These are phyloP conservation scores for Neopestalotiopsis rosae DNA, from an alignment of 2,329 filamentous ascomycete species.

Conservation along the genomic window DNA sequence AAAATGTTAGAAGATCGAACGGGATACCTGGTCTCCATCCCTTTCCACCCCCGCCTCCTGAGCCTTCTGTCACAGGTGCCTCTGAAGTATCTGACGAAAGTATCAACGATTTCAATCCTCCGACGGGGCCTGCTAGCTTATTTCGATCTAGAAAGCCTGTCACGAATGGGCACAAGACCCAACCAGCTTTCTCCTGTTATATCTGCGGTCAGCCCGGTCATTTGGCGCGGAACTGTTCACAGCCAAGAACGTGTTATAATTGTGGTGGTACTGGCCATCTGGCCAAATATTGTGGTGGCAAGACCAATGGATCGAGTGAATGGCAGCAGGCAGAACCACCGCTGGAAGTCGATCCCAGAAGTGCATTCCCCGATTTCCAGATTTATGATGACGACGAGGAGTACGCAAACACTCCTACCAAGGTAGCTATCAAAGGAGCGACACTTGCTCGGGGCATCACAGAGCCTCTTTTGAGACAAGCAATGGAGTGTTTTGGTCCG, in stretches of 20 bases:
- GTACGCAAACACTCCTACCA: neutral
- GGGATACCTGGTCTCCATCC: constrained; percentile 10
- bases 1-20: neutral
- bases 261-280: constrained; percentile 13
- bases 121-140: neutral
- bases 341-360: neutral
- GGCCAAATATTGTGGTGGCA: constrained; percentile 4
- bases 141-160: neutral
- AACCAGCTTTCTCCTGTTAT: constrained; percentile 8
- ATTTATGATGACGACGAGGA: neutral
- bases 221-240: constrained; percentile 6
- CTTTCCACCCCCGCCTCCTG: constrained; percentile 1
- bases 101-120: neutral
- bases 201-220: constrained; percentile 6
- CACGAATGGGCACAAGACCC: constrained; percentile 9
- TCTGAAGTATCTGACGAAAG: constrained; percentile 4
- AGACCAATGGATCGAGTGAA: neutral
- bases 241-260: constrained; percentile 11
- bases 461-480: constrained; percentile 10
- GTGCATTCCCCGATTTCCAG: neutral
- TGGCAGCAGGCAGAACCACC: neutral
- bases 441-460: constrained; percentile 16
- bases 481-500: constrained; percentile 13
- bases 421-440: constrained; percentile 7
- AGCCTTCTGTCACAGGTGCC: neutral